A percentile compares a stretch with the other conserved stretches of the same genome.
phyloP scores from a whole-genome alignment of 2,329 filamentous ascomycete species.

The Epichloe sylvatica region DNA sequence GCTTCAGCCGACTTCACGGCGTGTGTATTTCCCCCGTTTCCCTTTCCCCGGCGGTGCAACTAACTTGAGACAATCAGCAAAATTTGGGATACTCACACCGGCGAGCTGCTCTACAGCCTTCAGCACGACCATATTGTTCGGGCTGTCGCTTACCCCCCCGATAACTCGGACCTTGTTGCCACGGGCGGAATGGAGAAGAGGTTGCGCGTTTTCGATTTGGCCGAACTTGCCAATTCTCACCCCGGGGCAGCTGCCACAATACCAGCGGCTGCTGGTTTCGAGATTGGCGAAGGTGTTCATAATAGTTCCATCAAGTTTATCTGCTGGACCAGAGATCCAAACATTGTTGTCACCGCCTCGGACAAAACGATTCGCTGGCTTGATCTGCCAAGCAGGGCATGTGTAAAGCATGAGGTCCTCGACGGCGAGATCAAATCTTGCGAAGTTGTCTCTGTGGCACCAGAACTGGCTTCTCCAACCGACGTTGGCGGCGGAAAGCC shows the following conservation, averaged over 20 bases:
- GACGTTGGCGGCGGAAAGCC: conserved; percentile 55
- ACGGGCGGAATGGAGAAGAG: conserved; percentile 96
- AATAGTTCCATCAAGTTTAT: conserved; percentile 88
- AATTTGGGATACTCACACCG: conserved; percentile 93
- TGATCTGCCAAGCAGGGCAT: conserved; percentile 63
- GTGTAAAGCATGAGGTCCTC: conserved; percentile 63
- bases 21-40: conserved; percentile 31
- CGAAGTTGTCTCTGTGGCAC: conserved; percentile 63
- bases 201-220: conserved; percentile 81
- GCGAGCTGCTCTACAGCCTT: conserved; percentile 74
- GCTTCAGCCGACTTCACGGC: conserved; percentile 93
- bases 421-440: conserved; percentile 83
- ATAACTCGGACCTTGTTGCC: conserved; percentile 70
- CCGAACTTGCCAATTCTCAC: conserved; percentile 35
- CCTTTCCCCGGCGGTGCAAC: not conserved
- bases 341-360: conserved; percentile 78
- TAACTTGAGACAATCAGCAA: conserved; percentile 43
- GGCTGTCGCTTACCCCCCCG: conserved; percentile 78
- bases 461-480: conserved; percentile 40
- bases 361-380: conserved; percentile 93
- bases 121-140: conserved; percentile 93
- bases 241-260: conserved; percentile 31
- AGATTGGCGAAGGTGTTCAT: conserved; percentile 77
- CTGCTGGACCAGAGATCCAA: conserved; percentile 81
- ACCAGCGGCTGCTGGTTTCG: conserved; percentile 54